Percentiles rank a stretch among this genome's conserved stretches.
Conservation (phyloP, 2,329 filamentous ascomycete genomes). For the Aspergillus terreus region DNA sequence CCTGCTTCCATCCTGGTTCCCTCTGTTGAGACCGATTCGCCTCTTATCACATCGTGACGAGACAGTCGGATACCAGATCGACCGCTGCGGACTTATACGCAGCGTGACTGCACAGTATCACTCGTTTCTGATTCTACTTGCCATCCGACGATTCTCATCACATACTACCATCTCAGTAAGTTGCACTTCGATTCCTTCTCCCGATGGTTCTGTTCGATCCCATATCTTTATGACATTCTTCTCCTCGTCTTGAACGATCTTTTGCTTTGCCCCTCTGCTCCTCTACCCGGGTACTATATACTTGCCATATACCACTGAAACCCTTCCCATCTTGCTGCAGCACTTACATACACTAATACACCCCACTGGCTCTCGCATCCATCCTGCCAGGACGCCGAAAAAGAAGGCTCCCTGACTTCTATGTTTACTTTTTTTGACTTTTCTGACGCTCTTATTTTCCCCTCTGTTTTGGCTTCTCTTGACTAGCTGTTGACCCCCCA, state of each 20-base stretch:
- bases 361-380: not conserved
- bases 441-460: not conserved
- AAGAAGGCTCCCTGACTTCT: slow-evolving; percentile 5
- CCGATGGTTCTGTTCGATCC: too few relatives aligned
- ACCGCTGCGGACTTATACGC: too few relatives aligned
- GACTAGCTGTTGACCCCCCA: slow-evolving; percentile 3
- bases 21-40: not conserved
- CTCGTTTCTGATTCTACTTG: too few relatives aligned
- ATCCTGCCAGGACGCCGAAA: slow-evolving; percentile 8
- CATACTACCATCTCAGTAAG: too few relatives aligned
- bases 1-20: not conserved
- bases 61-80: not conserved
- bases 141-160: too few relatives aligned
- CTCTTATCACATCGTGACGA: not conserved
- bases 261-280: too few relatives aligned
- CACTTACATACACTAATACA: not conserved
- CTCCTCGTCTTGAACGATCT: too few relatives aligned
- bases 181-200: too few relatives aligned
- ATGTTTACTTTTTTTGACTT: slow-evolving; percentile 11
- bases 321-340: not conserved
- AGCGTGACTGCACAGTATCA: too few relatives aligned
- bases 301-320: not conserved
- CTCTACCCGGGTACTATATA: too few relatives aligned
- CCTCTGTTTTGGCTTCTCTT: slow-evolving; percentile 9
- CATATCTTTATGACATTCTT: too few relatives aligned